These are phyloP conservation scores for Bruguiera sexangula DNA, from an alignment of 345 rosid species.

Conservation along the genomic window DNA sequence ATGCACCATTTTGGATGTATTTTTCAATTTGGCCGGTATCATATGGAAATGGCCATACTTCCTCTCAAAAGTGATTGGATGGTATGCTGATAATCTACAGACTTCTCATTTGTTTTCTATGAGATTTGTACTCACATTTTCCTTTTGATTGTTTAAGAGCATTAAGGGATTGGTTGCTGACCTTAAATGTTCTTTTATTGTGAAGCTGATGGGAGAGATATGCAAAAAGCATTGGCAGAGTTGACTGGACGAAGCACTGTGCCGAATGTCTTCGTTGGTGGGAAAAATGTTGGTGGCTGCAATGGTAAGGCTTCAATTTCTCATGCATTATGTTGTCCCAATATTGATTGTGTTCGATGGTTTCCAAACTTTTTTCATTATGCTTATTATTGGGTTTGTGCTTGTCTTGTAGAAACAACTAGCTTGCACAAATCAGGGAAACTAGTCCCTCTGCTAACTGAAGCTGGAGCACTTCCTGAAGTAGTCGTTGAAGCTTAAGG, in stretches of 20 bases:
- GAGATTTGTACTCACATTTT: background rate
- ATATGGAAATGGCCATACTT: too few relatives aligned
- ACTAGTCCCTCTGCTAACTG: slow-evolving; percentile 67
- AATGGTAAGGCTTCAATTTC: slow-evolving; percentile 39
- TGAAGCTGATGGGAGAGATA: slow-evolving; percentile 61
- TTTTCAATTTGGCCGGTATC: too few relatives aligned
- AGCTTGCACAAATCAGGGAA: slow-evolving; percentile 50
- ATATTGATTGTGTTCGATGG: background rate
- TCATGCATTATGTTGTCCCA: background rate
- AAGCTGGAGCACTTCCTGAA: slow-evolving; percentile 63
- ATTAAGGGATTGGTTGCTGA: too few relatives aligned
- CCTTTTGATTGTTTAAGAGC: background rate
- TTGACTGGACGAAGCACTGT: slow-evolving; percentile 72
- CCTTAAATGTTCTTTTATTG: background rate
- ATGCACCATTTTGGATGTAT: too few relatives aligned
- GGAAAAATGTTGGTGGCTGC: slow-evolving; percentile 84
- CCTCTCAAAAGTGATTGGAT: too few relatives aligned
- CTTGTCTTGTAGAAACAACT: slow-evolving; percentile 47
- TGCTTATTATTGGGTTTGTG: background rate
- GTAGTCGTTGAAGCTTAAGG: slow-evolving; percentile 33
- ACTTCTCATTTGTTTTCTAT: too few relatives aligned
- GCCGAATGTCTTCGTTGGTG: slow-evolving; percentile 72
- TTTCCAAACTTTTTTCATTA: background rate
- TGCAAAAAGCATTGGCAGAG: slow-evolving; percentile 58
- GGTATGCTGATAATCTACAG: too few relatives aligned